Percentiles rank a stretch among this genome's conserved stretches.
phyloP scores from a whole-genome alignment of 1,284 basidiomycete genomes.

The Heterobasidion occidentale region DNA sequence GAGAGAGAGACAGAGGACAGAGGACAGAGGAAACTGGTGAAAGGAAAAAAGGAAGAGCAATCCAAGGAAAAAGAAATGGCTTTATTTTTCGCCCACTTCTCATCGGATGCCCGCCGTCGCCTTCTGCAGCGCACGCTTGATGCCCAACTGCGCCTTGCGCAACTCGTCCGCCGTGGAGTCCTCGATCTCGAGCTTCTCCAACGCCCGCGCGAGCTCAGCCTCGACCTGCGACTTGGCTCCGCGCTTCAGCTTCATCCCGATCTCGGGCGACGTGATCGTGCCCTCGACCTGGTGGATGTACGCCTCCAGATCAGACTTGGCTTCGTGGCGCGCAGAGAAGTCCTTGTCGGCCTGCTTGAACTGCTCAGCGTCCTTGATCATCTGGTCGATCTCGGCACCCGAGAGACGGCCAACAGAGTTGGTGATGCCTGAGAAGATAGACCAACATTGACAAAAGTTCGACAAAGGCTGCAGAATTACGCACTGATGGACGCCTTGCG shows the following conservation, averaged over 20 bases:
- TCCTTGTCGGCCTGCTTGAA: slow-evolving; percentile 97
- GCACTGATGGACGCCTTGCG: slow-evolving; percentile 93
- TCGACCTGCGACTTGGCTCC: slow-evolving; percentile 91
- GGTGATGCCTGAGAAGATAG: slow-evolving; percentile 60
- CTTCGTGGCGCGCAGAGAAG: slow-evolving; percentile 92
- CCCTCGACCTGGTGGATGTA: slow-evolving; percentile 93
- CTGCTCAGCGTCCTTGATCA: slow-evolving; percentile 97
- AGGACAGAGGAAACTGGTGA: slow-evolving; percentile 8
- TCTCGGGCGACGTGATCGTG: slow-evolving; percentile 90
- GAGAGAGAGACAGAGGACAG: background rate
- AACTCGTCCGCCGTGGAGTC: slow-evolving; percentile 88
- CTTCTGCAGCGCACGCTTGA: slow-evolving; percentile 95
- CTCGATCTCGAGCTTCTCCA: slow-evolving; percentile 96
- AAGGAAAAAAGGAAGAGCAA: background rate
- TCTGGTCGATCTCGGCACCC: slow-evolving; percentile 91
- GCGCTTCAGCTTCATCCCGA: slow-evolving; percentile 95
- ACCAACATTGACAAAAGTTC: background rate
- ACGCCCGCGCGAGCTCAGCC: slow-evolving; percentile 90
- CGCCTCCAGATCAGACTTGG: slow-evolving; percentile 93
- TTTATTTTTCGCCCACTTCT: slow-evolving; percentile 18
- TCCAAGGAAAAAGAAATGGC: background rate
- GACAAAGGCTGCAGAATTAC: slow-evolving; percentile 18
- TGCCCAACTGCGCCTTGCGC: slow-evolving; percentile 85
- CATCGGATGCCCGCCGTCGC: slow-evolving; percentile 81
- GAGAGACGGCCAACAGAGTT: slow-evolving; percentile 96